Base-by-base conservation (phyloP, 2,329 filamentous ascomycete species). In the Neodidymelliopsis sp. region DNA sequence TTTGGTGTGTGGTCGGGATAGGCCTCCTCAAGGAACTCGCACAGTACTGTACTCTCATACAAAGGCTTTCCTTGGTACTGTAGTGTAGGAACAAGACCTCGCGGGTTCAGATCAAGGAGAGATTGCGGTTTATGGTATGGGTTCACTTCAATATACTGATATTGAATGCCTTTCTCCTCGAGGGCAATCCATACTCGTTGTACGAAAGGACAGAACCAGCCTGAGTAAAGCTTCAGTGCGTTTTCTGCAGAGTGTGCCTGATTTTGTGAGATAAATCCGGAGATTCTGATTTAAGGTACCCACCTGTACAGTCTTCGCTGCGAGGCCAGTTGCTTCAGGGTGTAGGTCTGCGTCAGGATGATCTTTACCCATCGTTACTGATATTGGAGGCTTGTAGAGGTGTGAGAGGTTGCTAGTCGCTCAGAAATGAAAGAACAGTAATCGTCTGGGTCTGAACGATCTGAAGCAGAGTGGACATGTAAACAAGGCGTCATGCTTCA, bases 21-120 rank as follows among this genome's bases (percentile, higher is more conserved):
- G 0, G 83, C 84, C 54, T 92, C 88, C 56, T 93, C 85, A 1
- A 93, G 77, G 57, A 89, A 93, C 67, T 91, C 88, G 71, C 84
- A 86, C 27, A 93, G 79, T 35, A 92, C 82, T 6, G 78, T 83
- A 62, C 85, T 89, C 69, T 93, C 88, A 60, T 88, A 91, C 6
- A 92, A 76, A 0, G 87, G 83, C 65, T 84, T 85, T 56, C 67
- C 66, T 28, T 74, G 58, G 62, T 77, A 75, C 46, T 77, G 79
- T 1, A 92, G 77, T 0, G 88, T 91, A 0, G 89, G 90, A 1
- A 92, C 86, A 1, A 92, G 78, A 1, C 89, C 89, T 10, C 88
- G 82, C 0, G 89, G 89, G 65, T 93, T 93, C 54, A 92, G 77
- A 7, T 80, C 78, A 16, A 92, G 77, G 20, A 91, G 85, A 1